A percentile compares a stretch with the other conserved stretches of the same genome.
These are phyloP conservation scores for Candolleomyces efflorescens DNA, from an alignment of 768 basidiomycete genomes.

Conservation along the genomic window DNA sequence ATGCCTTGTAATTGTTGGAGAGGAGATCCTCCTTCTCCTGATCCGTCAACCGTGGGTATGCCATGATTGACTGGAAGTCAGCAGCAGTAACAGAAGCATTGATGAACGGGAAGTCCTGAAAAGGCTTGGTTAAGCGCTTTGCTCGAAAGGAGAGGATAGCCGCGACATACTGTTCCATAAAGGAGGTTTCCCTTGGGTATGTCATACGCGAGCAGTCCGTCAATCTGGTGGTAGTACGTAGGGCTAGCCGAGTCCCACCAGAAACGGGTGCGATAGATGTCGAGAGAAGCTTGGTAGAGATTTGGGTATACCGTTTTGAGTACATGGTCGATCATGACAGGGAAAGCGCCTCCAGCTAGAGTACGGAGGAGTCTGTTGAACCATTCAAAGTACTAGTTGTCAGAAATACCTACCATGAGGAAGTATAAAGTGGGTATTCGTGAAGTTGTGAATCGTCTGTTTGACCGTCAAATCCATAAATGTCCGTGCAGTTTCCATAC, in stretches of 20 bases:
- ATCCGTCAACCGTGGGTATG: constrained; percentile 2
- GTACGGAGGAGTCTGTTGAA: too few species aligned
- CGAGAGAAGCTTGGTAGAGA: constrained; percentile 27
- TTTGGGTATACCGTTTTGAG: constrained; percentile 23
- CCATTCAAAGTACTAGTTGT: too few species aligned
- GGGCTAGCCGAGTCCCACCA: constrained; percentile 37
- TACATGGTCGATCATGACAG: constrained; percentile 29
- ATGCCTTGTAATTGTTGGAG: constrained; percentile 5
- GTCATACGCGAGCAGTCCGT: constrained; percentile 26
- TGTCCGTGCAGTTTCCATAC: constrained; percentile 27
- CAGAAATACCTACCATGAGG: constrained; percentile 23
- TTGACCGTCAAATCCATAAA: constrained; percentile 26
- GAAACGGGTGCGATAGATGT: constrained; percentile 28
- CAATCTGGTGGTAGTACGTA: constrained; percentile 30
- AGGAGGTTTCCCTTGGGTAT: constrained; percentile 29
- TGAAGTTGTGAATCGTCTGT: constrained; percentile 25
- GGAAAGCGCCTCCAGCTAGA: constrained; percentile 32
- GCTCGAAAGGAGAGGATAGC: neutral
- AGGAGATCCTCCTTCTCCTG: constrained; percentile 7
- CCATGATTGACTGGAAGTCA: neutral
- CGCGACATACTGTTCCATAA: constrained; percentile 27
- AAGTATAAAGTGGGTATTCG: constrained; percentile 30
- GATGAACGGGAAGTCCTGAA: constrained; percentile 22
- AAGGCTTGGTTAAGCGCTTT: neutral
- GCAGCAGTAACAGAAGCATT: neutral